Evolutionary conservation across 2,329 filamentous ascomycete genomes (phyloP), one percentile per base, ranked within the genome.

Genomic region (Alternaria triticina): DNA sequence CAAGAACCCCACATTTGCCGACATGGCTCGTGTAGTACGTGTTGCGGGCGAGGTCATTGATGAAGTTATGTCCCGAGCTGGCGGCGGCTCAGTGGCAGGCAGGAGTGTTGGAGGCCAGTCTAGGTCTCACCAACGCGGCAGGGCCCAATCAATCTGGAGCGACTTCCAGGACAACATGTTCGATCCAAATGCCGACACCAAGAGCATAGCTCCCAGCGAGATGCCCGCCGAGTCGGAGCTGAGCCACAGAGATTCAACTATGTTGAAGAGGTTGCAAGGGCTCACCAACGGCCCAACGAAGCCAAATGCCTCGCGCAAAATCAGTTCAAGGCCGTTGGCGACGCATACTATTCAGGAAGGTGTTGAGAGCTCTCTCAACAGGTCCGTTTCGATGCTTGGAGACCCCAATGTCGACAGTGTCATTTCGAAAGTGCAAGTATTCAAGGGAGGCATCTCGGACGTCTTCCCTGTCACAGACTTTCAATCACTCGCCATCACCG

Each of bases 11-110:
- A 77, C 71, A 5, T 77, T 78, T 43, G 69, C 73, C 5, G 75
- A 78, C 33, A 76, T 78, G 74, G 67, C 75, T 20, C 70, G 73
- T 45, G 74, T 77, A 49, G 75, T 77, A 20, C 74, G 74, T 20
- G 74, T 77, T 11, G 75, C 75, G 23, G 75, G 75, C 5, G 75
- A 77, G 54, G 74, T 77, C 22, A 76, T 77, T 30, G 75, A 77
- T 44, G 74, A 77, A 64, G 74, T 77, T 45, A 77, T 77, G 72
- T 76, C 73, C 25, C 70, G 74, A 49, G 73, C 71, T 23, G 74
- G 75, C 5, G 74, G 71, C 1, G 54, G 66, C 13, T 66, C 69
- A 22, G 60, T 63, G 8, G 49, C 66, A 27, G 59, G 65, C 45
- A 71, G 66, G n/a, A 66, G 67, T 22, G 57, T 33, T 6, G 69